phyloP scores from a whole-genome alignment of 2,329 filamentous ascomycete species.

The Xylaria sp. region DNA sequence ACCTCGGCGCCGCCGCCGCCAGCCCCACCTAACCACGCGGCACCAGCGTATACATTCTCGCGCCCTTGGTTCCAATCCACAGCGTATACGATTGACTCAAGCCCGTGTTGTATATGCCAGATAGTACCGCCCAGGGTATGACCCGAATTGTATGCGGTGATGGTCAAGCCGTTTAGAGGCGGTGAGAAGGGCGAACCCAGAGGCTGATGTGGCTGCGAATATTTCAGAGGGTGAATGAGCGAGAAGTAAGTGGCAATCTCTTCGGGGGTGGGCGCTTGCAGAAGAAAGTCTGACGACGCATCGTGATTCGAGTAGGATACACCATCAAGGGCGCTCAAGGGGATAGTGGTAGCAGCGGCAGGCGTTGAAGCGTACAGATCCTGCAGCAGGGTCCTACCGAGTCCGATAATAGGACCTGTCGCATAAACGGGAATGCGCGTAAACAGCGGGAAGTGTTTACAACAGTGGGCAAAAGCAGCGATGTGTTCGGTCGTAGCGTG shows the following conservation, averaged over 20 bases:
- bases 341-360: constrained; percentile 83
- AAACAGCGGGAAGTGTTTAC: constrained; percentile 93
- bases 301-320: constrained; percentile 59
- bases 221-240: constrained; percentile 89
- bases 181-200: constrained; percentile 86
- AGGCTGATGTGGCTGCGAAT: constrained; percentile 94
- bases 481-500: constrained; percentile 92
- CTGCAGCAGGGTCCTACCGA: constrained; percentile 87
- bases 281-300: constrained; percentile 61
- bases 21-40: constrained; percentile 87
- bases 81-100: constrained; percentile 96
- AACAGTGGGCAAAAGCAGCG: constrained; percentile 93
- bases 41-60: constrained; percentile 92
- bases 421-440: constrained; percentile 93
- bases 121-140: constrained; percentile 96
- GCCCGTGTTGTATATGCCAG: constrained; percentile 96
- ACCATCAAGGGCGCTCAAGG: constrained; percentile 73
- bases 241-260: constrained; percentile 94
- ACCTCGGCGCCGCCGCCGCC: constrained; percentile 84
- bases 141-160: constrained; percentile 96
- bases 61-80: constrained; percentile 98
- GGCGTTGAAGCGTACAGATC: constrained; percentile 92
- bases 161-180: constrained; percentile 85
- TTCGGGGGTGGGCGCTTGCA: constrained; percentile 76
- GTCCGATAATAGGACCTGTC: constrained; percentile 88